phyloP scores from a whole-genome alignment of 192 early-diverging fungal genomes.

The Spizellomyces punctatus region DNA sequence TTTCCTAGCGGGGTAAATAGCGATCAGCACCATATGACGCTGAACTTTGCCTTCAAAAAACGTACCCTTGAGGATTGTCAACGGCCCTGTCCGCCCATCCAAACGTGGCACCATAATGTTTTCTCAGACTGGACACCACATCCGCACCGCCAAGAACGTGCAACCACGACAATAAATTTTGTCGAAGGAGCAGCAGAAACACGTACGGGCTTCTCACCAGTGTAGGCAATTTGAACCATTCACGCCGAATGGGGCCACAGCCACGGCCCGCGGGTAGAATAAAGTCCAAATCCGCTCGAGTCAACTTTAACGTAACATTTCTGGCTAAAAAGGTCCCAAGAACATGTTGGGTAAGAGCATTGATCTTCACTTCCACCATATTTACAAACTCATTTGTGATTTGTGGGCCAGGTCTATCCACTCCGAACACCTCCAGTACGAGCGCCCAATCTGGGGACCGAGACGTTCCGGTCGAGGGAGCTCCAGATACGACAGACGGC shows the following conservation, averaged over 20 bases:
- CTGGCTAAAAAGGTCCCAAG: conserved; percentile 68
- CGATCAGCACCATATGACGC: neutral
- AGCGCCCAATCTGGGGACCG: conserved; percentile 42
- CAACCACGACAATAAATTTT: conserved; percentile 56
- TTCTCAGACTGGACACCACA: conserved; percentile 30
- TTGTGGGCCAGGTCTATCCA: conserved; percentile 59
- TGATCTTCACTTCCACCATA: conserved; percentile 67
- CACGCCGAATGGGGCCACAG: conserved; percentile 30
- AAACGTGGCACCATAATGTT: conserved; percentile 33
- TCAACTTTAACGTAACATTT: conserved; percentile 67
- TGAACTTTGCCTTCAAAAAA: neutral
- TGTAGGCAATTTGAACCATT: conserved; percentile 52
- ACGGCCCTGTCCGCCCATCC: conserved; percentile 19
- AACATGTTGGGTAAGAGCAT: conserved; percentile 59
- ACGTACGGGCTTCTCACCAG: conserved; percentile 58
- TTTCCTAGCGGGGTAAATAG: neutral
- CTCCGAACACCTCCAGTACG: conserved; percentile 71
- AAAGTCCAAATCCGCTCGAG: conserved; percentile 76
- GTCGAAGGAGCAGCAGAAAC: conserved; percentile 67
- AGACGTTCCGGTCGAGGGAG: neutral
- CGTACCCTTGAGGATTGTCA: neutral
- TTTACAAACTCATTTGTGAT: conserved; percentile 64
- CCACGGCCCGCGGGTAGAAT: conserved; percentile 65
- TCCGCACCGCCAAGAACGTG: conserved; percentile 39
- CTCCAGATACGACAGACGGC: neutral